Conservation (phyloP, 805 yeast species). For the Spathaspora girioi region DNA sequence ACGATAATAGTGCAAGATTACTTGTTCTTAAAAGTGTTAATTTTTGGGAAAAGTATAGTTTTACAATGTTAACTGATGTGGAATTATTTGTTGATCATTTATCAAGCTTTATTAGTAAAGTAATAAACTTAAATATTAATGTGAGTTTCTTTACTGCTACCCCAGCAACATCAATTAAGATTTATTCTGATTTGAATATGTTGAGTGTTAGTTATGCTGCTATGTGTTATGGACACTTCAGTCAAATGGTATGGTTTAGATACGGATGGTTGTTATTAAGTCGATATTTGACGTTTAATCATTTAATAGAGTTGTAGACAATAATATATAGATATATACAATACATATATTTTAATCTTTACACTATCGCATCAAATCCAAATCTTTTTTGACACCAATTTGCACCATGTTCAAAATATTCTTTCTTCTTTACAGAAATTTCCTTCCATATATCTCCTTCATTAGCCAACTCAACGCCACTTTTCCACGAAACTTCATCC, state of each 20-base stretch:
- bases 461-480: constrained; percentile 30
- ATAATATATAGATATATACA: background rate
- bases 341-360: background rate
- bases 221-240: constrained; percentile 76
- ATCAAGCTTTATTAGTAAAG: constrained; percentile 27
- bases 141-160: constrained; percentile 28
- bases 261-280: constrained; percentile 81
- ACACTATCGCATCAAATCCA: constrained; percentile 26
- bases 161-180: constrained; percentile 25
- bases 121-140: constrained; percentile 31
- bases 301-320: constrained; percentile 43
- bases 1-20: constrained; percentile 13
- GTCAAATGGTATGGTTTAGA: constrained; percentile 95
- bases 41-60: constrained; percentile 48
- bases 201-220: constrained; percentile 52
- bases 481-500: constrained; percentile 34
- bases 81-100: constrained; percentile 36
- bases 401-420: constrained; percentile 83
- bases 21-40: constrained; percentile 33
- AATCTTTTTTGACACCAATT: constrained; percentile 51
- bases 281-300: constrained; percentile 75
- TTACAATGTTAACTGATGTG: constrained; percentile 40
- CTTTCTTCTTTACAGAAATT: constrained; percentile 67
- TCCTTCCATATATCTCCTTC: constrained; percentile 41
- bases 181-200: constrained; percentile 40